Evolutionary conservation across 2,329 filamentous ascomycete genomes (phyloP).

Genomic region (Fusarium subglutinans): DNA sequence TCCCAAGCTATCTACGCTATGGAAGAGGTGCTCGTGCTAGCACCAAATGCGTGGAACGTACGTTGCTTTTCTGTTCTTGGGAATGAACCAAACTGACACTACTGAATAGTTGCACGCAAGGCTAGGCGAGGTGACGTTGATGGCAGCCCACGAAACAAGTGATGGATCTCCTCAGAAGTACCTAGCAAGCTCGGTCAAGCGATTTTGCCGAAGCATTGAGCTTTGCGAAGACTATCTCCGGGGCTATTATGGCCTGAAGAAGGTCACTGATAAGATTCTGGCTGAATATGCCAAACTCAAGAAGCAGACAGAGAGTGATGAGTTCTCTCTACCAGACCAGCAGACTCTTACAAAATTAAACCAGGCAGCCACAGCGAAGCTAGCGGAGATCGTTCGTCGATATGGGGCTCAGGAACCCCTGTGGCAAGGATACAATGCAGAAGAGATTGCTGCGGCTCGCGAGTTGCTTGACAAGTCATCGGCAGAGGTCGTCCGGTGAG

Average conservation of each 20-base stretch:
- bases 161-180: constrained; percentile 58
- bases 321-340: constrained; percentile 63
- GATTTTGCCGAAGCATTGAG: constrained; percentile 91
- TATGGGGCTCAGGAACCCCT: constrained; percentile 67
- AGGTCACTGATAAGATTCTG: constrained; percentile 65
- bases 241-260: constrained; percentile 90
- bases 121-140: constrained; percentile 83
- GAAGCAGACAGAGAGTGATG: constrained; percentile 59
- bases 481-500: constrained; percentile 55
- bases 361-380: constrained; percentile 75
- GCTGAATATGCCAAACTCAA: constrained; percentile 53
- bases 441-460: constrained; percentile 76
- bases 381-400: constrained; percentile 78
- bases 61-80: constrained; percentile 46
- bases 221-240: constrained; percentile 92
- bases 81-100: constrained; percentile 31
- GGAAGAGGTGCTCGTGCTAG: constrained; percentile 88
- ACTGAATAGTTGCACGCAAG: constrained; percentile 80
- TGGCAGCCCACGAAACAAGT: constrained; percentile 64
- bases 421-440: constrained; percentile 77
- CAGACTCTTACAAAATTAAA: constrained; percentile 74
- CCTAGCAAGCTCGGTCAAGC: constrained; percentile 78
- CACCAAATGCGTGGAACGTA: constrained; percentile 96
- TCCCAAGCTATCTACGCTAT: constrained; percentile 86
- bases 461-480: constrained; percentile 69